A percentile compares a stretch with the other conserved stretches of the same genome.
These are phyloP conservation scores for Pisolithus microcarpus DNA, from an alignment of 768 basidiomycete genomes.

Conservation along the genomic window DNA sequence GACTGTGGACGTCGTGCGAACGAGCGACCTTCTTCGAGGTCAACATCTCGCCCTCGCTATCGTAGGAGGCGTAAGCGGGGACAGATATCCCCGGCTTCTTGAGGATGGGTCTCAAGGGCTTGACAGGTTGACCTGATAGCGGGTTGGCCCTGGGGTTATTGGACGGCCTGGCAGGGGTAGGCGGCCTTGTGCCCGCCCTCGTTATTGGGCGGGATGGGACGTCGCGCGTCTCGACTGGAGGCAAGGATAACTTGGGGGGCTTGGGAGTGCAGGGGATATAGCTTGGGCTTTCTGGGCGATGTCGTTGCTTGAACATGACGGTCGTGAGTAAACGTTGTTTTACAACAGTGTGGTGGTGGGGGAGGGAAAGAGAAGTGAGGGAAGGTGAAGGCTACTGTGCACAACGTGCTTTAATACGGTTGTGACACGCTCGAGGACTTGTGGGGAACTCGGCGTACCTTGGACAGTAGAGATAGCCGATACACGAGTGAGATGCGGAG, in stretches of 20 bases:
- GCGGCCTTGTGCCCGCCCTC: slow-evolving; percentile 12
- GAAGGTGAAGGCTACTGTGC: background rate
- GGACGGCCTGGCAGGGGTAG: slow-evolving; percentile 14
- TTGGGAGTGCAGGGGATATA: slow-evolving; percentile 19
- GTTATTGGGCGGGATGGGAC: slow-evolving; percentile 12
- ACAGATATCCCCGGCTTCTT: slow-evolving; percentile 15
- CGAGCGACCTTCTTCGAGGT: slow-evolving; percentile 16
- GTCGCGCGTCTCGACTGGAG: slow-evolving; percentile 7
- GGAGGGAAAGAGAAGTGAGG: background rate
- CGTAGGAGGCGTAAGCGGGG: slow-evolving; percentile 17
- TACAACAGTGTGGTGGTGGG: background rate
- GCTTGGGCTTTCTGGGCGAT: slow-evolving; percentile 8
- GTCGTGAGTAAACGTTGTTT: slow-evolving; percentile 11
- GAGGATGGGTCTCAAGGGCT: slow-evolving; percentile 24
- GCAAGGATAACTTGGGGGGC: slow-evolving; percentile 12
- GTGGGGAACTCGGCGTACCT: slow-evolving; percentile 8
- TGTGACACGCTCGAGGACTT: background rate
- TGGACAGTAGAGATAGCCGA: slow-evolving; percentile 5
- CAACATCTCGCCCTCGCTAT: slow-evolving; percentile 23
- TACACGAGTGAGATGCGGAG: slow-evolving; percentile 12
- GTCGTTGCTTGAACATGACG: slow-evolving; percentile 20
- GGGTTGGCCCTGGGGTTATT: slow-evolving; percentile 15
- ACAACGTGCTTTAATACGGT: background rate
- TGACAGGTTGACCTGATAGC: slow-evolving; percentile 15
- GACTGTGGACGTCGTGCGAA: slow-evolving; percentile 18